Evolutionary conservation across 1,284 basidiomycete genomes (phyloP).

Genomic region (Crucibulum cyathiforme): DNA sequence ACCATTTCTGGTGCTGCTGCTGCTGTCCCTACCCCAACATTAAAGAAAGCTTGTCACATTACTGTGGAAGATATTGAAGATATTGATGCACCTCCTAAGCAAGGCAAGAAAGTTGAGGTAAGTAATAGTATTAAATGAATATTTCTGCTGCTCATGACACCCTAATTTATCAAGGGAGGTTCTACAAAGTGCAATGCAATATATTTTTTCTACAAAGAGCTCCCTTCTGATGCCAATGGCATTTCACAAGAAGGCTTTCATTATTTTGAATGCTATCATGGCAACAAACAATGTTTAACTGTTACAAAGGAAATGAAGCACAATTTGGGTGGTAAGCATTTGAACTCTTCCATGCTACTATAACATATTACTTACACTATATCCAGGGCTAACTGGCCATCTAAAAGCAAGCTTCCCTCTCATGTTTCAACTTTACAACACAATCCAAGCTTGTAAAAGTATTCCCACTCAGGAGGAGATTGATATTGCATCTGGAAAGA

Average conservation of each 20-base stretch:
- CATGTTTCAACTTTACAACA: constrained; percentile 7
- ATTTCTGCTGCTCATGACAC: no score
- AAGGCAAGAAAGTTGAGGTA: neutral
- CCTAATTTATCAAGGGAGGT: no score
- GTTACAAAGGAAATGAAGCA: constrained; percentile 22
- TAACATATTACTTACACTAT: neutral
- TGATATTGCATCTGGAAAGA: neutral
- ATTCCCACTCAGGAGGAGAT: constrained; percentile 9
- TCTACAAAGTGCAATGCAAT: constrained; percentile 14
- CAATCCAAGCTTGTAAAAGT: constrained; percentile 3
- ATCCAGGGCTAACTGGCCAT: constrained; percentile 15
- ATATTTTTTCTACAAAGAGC: constrained; percentile 23
- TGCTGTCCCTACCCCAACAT: no score
- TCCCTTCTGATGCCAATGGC: constrained; percentile 5
- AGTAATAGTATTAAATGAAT: neutral
- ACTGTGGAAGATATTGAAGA: neutral
- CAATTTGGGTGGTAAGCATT: constrained; percentile 18
- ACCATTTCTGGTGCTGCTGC: no score
- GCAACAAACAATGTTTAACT: constrained; percentile 17
- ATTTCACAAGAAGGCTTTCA: constrained; percentile 10
- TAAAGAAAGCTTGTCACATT: neutral
- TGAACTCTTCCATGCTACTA: neutral
- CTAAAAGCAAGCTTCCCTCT: constrained; percentile 2
- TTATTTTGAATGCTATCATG: constrained; percentile 28
- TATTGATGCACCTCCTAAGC: neutral